Percentiles rank a stretch among this genome's conserved stretches.
Evolutionary conservation across 1,284 basidiomycete genomes (phyloP).

Genomic region (Clitocybe nebularis): DNA sequence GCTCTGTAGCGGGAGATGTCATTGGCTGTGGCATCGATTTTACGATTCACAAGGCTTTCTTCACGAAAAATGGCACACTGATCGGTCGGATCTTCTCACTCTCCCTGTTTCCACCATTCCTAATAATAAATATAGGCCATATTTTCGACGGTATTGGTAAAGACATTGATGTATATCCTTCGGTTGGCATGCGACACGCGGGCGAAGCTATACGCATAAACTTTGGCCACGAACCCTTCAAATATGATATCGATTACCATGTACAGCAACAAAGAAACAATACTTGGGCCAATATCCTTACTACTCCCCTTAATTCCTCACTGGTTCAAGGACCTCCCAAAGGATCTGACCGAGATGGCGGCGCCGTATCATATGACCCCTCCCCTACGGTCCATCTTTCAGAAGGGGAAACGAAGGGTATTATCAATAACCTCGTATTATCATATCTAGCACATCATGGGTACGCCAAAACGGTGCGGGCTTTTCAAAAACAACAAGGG

Average conservation of each 20-base stretch:
- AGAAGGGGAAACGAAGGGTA: conserved; percentile 37
- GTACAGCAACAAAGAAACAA: conserved; percentile 61
- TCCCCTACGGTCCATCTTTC: conserved; percentile 24
- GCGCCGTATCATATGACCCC: conserved; percentile 22
- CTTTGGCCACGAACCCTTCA: conserved; percentile 83
- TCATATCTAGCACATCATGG: conserved; percentile 81
- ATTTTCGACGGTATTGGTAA: conserved; percentile 74
- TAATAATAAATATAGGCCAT: conserved; percentile 39
- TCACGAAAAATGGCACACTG: conserved; percentile 83
- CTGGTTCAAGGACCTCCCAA: conserved; percentile 25
- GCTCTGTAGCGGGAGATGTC: conserved; percentile 66
- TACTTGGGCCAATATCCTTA: conserved; percentile 63
- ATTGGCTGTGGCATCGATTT: conserved; percentile 92
- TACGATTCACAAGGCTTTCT: conserved; percentile 74
- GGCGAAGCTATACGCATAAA: conserved; percentile 76
- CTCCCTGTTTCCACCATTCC: neutral
- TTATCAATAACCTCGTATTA: conserved; percentile 69
- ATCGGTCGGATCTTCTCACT: conserved; percentile 49
- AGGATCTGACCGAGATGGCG: conserved; percentile 15
- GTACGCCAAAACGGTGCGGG: conserved; percentile 63
- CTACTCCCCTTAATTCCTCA: conserved; percentile 40
- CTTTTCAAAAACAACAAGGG: conserved; percentile 52
- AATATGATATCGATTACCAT: conserved; percentile 83
- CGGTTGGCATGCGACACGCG: conserved; percentile 80
- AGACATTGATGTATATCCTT: conserved; percentile 67